These are phyloP conservation scores for Pyrus betulifolia DNA, from an alignment of 306 rosid species.

Conservation along the genomic window DNA sequence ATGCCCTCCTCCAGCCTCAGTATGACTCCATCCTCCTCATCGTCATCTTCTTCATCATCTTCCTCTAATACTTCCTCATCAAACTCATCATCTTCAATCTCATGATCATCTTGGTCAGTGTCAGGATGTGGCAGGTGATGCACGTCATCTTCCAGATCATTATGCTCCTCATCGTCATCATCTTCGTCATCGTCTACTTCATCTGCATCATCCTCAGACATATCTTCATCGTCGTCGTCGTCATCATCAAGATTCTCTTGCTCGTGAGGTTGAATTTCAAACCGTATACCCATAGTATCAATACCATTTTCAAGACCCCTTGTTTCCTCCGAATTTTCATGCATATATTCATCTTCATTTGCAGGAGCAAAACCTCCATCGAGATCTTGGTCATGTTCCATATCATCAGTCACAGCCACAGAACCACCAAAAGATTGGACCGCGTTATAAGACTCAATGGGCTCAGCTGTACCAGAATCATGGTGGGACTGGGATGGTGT, in stretches of 20 bases:
- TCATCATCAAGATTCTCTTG: conserved; percentile 80
- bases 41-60: conserved; percentile 95
- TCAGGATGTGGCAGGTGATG: conserved; percentile 89
- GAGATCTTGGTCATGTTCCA: conserved; percentile 95
- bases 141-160: conserved; percentile 83
- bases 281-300: conserved; percentile 55
- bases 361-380: conserved; percentile 64
- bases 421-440: conserved; percentile 75
- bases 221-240: conserved; percentile 78
- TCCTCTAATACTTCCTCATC: conserved; percentile 93
- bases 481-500: conserved; percentile 53
- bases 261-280: conserved; percentile 73
- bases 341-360: conserved; percentile 79
- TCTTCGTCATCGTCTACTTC: conserved; percentile 84
- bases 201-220: conserved; percentile 93
- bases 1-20: conserved; percentile 95
- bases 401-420: conserved; percentile 86
- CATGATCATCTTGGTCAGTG: conserved; percentile 93
- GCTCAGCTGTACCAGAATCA: conserved; percentile 49
- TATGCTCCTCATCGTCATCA: conserved; percentile 86
- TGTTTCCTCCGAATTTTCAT: conserved; percentile 64
- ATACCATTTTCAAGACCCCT: conserved; percentile 60
- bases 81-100: conserved; percentile 84
- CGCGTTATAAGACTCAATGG: conserved; percentile 48
- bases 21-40: conserved; percentile 90